Conservation (phyloP, 2,329 filamentous ascomycete genomes). For the Lecanosticta acicola region DNA sequence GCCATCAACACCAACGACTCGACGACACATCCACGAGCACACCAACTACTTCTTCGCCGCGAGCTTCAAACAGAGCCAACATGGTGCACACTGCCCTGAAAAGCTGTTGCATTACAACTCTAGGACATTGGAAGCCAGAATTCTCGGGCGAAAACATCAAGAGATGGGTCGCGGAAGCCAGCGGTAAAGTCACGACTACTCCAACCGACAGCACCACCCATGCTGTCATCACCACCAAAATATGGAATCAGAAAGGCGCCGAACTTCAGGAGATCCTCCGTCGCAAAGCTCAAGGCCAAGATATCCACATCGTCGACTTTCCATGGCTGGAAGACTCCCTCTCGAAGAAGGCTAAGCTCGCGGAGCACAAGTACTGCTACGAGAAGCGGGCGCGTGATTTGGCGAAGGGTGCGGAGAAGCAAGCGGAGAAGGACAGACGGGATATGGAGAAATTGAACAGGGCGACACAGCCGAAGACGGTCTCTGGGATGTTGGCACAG, state of each 20-base stretch:
- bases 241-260: constrained; percentile 41
- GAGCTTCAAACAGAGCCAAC: too few relatives aligned
- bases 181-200: constrained; percentile 51
- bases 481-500: constrained; percentile 18
- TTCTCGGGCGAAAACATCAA: constrained; percentile 38
- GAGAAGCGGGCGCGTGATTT: constrained; percentile 6
- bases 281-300: constrained; percentile 10
- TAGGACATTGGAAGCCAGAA: constrained; percentile 12
- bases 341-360: constrained; percentile 27
- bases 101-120: constrained; percentile 15
- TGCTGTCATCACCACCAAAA: constrained; percentile 59
- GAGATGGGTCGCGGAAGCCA: constrained; percentile 60
- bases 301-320: constrained; percentile 36
- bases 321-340: constrained; percentile 49
- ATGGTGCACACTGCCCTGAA: constrained; percentile 18
- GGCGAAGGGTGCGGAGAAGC: constrained; percentile 8
- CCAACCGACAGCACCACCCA: constrained; percentile 60
- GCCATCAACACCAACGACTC: too few relatives aligned
- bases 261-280: constrained; percentile 11
- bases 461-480: constrained; percentile 20
- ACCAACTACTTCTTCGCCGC: too few relatives aligned
- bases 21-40: too few relatives aligned
- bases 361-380: constrained; percentile 34
- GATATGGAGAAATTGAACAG: constrained; percentile 28
- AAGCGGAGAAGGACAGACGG: constrained; percentile 22